phyloP scores from a whole-genome alignment of 306 rosid genomes.

The Dryas drummondii region DNA sequence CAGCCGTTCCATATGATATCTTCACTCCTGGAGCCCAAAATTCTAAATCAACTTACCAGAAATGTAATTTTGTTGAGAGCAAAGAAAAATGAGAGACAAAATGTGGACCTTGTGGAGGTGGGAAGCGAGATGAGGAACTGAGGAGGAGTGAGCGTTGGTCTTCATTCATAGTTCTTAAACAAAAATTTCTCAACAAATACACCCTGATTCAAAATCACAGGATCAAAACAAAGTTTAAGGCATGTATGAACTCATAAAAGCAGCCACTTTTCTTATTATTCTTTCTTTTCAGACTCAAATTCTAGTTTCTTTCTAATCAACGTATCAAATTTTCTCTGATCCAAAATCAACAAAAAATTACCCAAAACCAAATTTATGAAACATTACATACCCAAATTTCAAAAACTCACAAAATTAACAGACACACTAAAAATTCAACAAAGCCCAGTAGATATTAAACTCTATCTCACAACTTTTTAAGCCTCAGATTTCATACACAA shows the following conservation, averaged over 20 bases:
- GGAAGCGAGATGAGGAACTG: slow-evolving; percentile 52
- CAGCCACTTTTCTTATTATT: not conserved
- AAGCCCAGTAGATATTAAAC: not conserved
- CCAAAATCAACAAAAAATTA: not conserved
- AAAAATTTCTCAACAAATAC: not conserved
- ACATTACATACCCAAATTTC: not conserved
- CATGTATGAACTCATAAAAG: not conserved
- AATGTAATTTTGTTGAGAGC: not conserved
- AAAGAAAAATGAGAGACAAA: not conserved
- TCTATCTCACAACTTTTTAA: not conserved
- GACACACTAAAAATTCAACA: not conserved
- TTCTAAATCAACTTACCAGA: slow-evolving; percentile 1
- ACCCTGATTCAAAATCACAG: not conserved
- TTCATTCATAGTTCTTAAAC: slow-evolving; percentile 47
- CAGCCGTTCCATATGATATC: slow-evolving; percentile 77
- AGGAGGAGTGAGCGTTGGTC: slow-evolving; percentile 58
- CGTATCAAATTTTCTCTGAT: not conserved
- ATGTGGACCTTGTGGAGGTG: slow-evolving; percentile 51
- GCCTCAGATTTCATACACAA: not conserved
- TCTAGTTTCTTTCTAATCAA: not conserved
- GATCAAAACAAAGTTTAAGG: not conserved
- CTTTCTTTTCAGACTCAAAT: not conserved
- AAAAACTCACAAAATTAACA: not conserved
- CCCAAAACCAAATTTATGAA: not conserved
- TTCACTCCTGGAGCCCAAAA: slow-evolving; percentile 42